Base-by-base conservation (phyloP, 805 yeast species). In the Candida succiphila region DNA sequence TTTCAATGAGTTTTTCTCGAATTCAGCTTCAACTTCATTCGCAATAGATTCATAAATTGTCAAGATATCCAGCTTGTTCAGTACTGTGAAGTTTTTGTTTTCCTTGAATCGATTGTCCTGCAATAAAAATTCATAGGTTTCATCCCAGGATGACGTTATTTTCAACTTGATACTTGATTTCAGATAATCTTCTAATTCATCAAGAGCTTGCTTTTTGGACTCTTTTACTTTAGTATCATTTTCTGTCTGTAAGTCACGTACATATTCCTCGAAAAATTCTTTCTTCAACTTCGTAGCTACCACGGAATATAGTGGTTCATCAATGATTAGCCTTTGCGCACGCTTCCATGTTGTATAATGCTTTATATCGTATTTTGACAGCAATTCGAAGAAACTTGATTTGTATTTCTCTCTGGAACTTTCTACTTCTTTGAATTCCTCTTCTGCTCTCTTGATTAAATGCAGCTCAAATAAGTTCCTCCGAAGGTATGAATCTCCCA, bases 261-360 rank as follows among this genome's bases (percentile, higher is more conserved):
- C 64, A 42, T 65, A 79, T 17, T 71, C 71, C 23, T 59, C 46
- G 47, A 75, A 83, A 2, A 77, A 64, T 29, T 64, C 63, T 30
- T 64, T 63, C 34, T 79, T 74, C 33, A 78, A 68, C 20, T 58
- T 58, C 32, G 77, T 85, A 17, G 76, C 67, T 8, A 76, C 63
- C 15, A 74, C 64, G 1, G 84, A 63, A 48, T 74, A 79, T 6
- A 79, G 69, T 0, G 86, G 77, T 45, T 83, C 92, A 36, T 78
- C 75, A 4, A 60, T 52, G 4, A 82, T 68, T 35, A 68, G 34
- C n/a, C 58, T 58, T 37, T 67, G 72, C 0, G 72, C 61, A 1
- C 78, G 69, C 22, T 51, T 45, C 94, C 94, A 85, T 27, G 82
- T 57, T 1, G 89, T 72, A 35, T 64, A 69, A 40, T 71, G 66